A percentile compares a stretch with the other conserved stretches of the same genome.
Conservation (phyloP, 768 basidiomycete genomes). For the Boletus sp. region DNA sequence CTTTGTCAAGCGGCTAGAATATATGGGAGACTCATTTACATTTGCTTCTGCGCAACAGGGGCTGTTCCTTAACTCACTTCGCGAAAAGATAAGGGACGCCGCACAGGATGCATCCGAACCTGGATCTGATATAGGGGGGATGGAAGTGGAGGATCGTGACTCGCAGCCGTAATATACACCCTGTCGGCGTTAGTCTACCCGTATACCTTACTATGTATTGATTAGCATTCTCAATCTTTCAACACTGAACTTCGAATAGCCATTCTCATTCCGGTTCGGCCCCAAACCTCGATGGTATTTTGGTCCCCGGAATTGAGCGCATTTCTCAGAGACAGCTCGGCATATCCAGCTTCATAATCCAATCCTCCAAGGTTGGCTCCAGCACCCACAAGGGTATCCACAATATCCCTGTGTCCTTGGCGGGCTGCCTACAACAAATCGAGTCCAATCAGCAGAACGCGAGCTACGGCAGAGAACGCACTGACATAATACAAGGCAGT, state of each 20-base stretch:
- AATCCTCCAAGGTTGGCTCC: slow-evolving; percentile 72
- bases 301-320: slow-evolving; percentile 42
- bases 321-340: slow-evolving; percentile 41
- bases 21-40: slow-evolving; percentile 61
- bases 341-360: slow-evolving; percentile 60
- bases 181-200: slow-evolving; percentile 4
- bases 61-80: slow-evolving; percentile 62
- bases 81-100: slow-evolving; percentile 46
- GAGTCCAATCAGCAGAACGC: slow-evolving; percentile 1
- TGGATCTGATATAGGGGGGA: slow-evolving; percentile 26
- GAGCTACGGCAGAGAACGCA: neutral
- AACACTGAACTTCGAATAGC: neutral
- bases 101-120: slow-evolving; percentile 21
- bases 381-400: slow-evolving; percentile 62
- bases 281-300: slow-evolving; percentile 49
- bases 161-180: slow-evolving; percentile 1
- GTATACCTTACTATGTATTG: slow-evolving; percentile 16
- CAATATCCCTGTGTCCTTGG: slow-evolving; percentile 58
- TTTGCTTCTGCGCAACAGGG: slow-evolving; percentile 66
- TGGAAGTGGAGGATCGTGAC: slow-evolving; percentile 23
- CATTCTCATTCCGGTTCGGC: slow-evolving; percentile 42
- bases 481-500: slow-evolving; percentile 81
- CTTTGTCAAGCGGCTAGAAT: slow-evolving; percentile 57
- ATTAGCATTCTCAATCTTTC: slow-evolving; percentile 3
- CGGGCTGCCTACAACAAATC: slow-evolving; percentile 58